Percentiles rank a stretch among this genome's conserved stretches.
Conservation (phyloP, 306 rosid genomes). For the Prunus fruticosa region DNA sequence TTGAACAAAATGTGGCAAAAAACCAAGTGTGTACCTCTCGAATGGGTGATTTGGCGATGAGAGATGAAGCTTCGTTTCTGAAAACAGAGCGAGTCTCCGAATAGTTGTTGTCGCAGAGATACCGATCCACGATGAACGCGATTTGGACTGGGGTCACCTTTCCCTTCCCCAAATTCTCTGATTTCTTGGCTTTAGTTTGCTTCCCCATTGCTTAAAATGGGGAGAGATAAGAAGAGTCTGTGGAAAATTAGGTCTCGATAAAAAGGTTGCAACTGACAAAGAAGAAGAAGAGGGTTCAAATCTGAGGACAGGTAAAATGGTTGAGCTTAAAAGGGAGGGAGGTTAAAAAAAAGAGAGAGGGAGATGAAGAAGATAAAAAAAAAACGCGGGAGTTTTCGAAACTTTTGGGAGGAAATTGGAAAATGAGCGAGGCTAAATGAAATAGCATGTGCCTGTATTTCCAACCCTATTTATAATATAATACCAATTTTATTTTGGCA, state of each 20-base stretch:
- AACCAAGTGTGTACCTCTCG: slow-evolving; percentile 46
- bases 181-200: slow-evolving; percentile 46
- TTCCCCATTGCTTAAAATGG: slow-evolving; percentile 42
- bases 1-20: background rate
- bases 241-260: background rate
- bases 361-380: background rate
- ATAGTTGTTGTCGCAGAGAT: slow-evolving; percentile 60
- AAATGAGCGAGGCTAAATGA: background rate
- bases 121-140: slow-evolving; percentile 83
- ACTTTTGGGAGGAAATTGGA: slow-evolving; percentile 20
- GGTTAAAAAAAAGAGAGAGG: slow-evolving; percentile 6
- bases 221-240: background rate
- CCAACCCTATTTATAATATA: background rate
- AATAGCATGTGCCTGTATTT: background rate
- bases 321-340: slow-evolving; percentile 23
- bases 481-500: too few relatives aligned
- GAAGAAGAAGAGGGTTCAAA: background rate
- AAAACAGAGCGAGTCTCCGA: slow-evolving; percentile 54
- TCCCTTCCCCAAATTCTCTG: slow-evolving; percentile 43
- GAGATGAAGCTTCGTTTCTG: slow-evolving; percentile 66
- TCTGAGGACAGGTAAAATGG: slow-evolving; percentile 6
- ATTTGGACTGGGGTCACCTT: slow-evolving; percentile 66
- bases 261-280: background rate
- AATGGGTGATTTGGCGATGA: slow-evolving; percentile 55
- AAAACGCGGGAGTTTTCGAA: slow-evolving; percentile 53